phyloP scores from a whole-genome alignment of 805 yeast genomes.

The Kazachstania psychrophila region DNA sequence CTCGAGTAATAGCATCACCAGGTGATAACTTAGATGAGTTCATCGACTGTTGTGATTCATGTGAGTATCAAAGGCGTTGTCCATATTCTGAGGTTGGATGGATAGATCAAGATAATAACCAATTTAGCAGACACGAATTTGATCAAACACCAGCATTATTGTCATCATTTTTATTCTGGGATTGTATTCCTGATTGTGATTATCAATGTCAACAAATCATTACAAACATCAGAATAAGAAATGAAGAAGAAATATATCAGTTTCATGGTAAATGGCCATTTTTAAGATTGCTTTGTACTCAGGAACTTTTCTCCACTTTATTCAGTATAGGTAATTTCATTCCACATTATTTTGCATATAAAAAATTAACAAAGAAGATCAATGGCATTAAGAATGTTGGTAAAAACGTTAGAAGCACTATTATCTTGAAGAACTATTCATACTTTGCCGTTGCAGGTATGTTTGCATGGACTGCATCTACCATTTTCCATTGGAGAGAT shows the following conservation, averaged over 20 bases:
- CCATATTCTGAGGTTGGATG: slow-evolving; percentile 12
- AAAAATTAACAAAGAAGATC: slow-evolving; percentile 24
- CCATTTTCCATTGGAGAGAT: slow-evolving; percentile 85
- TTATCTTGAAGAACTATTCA: slow-evolving; percentile 18
- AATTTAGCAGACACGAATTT: slow-evolving; percentile 16
- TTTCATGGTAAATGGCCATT: slow-evolving; percentile 99
- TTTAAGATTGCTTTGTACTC: slow-evolving; percentile 62
- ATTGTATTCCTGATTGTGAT: slow-evolving; percentile 75
- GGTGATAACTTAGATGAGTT: slow-evolving; percentile 57
- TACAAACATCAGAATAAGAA: slow-evolving; percentile 43
- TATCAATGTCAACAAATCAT: slow-evolving; percentile 81
- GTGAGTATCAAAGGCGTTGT: slow-evolving; percentile 30
- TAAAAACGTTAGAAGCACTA: slow-evolving; percentile 1
- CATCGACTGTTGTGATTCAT: slow-evolving; percentile 44
- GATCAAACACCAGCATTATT: slow-evolving; percentile 28
- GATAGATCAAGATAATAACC: slow-evolving; percentile 21
- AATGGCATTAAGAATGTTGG: slow-evolving; percentile 6
- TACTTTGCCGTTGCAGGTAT: slow-evolving; percentile 53
- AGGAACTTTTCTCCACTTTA: slow-evolving; percentile 71
- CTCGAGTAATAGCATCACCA: slow-evolving; percentile 35
- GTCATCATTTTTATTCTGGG: slow-evolving; percentile 53
- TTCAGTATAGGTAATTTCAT: slow-evolving; percentile 66
- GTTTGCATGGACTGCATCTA: slow-evolving; percentile 81
- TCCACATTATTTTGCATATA: slow-evolving; percentile 50
- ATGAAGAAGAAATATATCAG: slow-evolving; percentile 55